Conservation (phyloP, 805 yeast species). For the Candida orba region DNA sequence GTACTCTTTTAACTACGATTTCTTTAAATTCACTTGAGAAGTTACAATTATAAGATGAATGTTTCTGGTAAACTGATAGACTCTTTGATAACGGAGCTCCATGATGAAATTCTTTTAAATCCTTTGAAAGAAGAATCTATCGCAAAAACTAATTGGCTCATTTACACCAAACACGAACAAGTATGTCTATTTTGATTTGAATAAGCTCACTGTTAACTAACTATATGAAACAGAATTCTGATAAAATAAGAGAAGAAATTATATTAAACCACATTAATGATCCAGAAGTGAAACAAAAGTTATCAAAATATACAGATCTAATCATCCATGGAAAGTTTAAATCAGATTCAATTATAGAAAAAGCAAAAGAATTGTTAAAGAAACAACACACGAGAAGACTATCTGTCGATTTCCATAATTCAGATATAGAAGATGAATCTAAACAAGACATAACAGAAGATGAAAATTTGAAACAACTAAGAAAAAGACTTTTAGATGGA, state of each 20-base stretch:
- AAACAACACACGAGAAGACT: slow-evolving; percentile 11
- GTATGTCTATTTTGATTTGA: no score
- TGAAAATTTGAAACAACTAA: slow-evolving; percentile 26
- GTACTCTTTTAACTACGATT: no score
- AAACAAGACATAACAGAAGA: slow-evolving; percentile 14
- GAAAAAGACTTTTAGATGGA: slow-evolving; percentile 25
- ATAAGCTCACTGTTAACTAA: no score
- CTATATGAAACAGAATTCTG: background rate
- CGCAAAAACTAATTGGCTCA: slow-evolving; percentile 7
- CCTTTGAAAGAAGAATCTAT: slow-evolving; percentile 1
- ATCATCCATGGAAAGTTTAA: slow-evolving; percentile 10
- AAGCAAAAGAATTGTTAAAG: slow-evolving; percentile 5
- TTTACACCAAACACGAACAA: slow-evolving; percentile 9
- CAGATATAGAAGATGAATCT: background rate
- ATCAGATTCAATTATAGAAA: slow-evolving; percentile 6
- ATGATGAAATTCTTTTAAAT: slow-evolving; percentile 1
- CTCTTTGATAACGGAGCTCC: background rate
- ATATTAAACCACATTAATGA: background rate
- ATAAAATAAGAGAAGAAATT: slow-evolving; percentile 2
- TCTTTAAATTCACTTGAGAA: no score
- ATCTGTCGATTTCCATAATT: slow-evolving; percentile 18
- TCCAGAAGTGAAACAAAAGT: background rate
- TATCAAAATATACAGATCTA: slow-evolving; percentile 5
- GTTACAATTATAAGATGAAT: no score
- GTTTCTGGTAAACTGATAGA: background rate